A percentile compares a stretch with the other conserved stretches of the same genome.
Evolutionary conservation across 345 rosid species (phyloP).

Genomic region (Lepidium aucheri): DNA sequence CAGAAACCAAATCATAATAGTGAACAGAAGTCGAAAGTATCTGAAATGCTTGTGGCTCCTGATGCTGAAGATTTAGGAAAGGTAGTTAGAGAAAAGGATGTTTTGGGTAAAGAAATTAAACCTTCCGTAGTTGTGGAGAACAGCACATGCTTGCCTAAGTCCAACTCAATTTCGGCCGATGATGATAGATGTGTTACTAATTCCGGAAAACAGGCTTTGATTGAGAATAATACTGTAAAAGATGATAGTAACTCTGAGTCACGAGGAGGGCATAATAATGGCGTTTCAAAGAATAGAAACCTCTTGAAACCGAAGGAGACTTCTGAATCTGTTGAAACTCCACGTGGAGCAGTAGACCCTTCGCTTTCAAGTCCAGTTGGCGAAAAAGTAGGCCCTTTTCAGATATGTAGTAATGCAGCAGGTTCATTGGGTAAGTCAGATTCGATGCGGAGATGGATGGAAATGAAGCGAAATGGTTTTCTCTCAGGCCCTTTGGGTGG

Average conservation of each 20-base stretch:
- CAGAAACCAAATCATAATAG: conserved; percentile 6
- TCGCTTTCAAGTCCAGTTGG: neutral
- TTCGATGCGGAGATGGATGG: conserved; percentile 67
- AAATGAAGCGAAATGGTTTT: conserved; percentile 90
- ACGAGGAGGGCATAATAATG: conserved; percentile 36
- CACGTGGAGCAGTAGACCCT: conserved; percentile 21
- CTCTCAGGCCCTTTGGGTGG: conserved; percentile 71
- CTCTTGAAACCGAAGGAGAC: conserved; percentile 32
- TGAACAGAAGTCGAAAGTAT: neutral
- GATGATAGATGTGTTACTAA: neutral
- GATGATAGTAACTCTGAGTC: conserved; percentile 11
- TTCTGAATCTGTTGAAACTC: conserved; percentile 59
- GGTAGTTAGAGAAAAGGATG: conserved; percentile 3
- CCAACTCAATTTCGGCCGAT: neutral
- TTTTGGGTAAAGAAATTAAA: neutral
- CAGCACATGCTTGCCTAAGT: neutral
- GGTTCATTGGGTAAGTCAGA: conserved; percentile 52
- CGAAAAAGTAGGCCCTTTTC: conserved; percentile 12
- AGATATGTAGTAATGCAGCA: conserved; percentile 9
- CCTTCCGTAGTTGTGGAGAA: neutral
- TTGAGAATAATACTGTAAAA: conserved; percentile 6
- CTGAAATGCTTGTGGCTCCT: conserved; percentile 2
- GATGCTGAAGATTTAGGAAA: conserved; percentile 16
- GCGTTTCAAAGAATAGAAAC: conserved; percentile 30
- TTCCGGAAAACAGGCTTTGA: conserved; percentile 17